Conservation (phyloP, 495 filamentous ascomycete species). For the Hyaloscypha variabilis region DNA sequence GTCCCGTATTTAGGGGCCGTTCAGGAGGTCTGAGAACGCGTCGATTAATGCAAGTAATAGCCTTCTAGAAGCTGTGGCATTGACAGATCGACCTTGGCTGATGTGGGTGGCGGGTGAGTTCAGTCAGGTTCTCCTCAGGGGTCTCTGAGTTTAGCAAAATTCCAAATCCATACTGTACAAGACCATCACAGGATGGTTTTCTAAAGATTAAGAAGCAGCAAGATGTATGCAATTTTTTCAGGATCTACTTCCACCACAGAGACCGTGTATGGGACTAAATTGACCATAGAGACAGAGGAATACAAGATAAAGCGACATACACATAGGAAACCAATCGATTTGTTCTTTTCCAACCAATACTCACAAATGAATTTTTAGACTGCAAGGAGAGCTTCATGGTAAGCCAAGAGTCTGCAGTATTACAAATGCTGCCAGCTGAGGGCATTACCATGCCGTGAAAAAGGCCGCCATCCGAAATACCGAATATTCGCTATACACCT, state of each 20-base stretch:
- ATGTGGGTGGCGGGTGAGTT: not conserved
- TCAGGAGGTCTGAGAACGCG: not conserved
- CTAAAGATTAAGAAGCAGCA: not conserved
- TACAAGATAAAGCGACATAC: not conserved
- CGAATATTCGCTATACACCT: conserved; percentile 19
- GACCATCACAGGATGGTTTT: not conserved
- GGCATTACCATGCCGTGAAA: conserved; percentile 25
- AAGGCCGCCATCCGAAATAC: conserved; percentile 6
- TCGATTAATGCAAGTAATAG: not conserved
- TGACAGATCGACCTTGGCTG: not conserved
- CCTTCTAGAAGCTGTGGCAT: not conserved
- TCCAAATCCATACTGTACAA: not conserved
- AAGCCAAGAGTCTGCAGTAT: conserved; percentile 21
- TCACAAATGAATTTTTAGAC: conserved; percentile 28
- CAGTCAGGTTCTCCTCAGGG: not conserved
- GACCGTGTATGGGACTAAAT: not conserved
- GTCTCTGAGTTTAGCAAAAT: not conserved
- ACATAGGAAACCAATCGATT: not conserved
- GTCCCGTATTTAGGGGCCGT: conserved; percentile 3
- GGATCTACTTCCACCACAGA: not conserved
- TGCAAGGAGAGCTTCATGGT: conserved; percentile 14
- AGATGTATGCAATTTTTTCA: not conserved
- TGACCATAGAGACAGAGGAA: not conserved
- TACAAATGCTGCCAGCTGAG: conserved; percentile 28
- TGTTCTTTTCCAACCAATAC: conserved; percentile 7